A percentile compares a stretch with the other conserved stretches of the same genome.
Evolutionary conservation across 179 eudicot species (phyloP).

Genomic region (Nepenthes alata): DNA sequence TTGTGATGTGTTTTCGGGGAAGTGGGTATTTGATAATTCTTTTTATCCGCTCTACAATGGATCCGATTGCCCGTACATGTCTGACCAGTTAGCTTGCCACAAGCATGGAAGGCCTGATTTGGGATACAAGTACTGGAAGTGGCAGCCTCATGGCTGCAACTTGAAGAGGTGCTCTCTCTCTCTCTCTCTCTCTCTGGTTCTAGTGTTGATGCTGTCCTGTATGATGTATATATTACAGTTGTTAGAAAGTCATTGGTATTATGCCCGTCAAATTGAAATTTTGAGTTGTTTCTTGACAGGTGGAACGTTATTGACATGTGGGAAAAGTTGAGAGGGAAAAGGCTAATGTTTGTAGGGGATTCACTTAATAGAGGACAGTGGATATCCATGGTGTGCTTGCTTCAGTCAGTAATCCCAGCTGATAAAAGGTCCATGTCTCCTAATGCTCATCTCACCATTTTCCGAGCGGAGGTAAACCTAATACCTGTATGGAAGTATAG

Average conservation of each 20-base stretch:
- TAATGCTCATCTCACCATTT: constrained; percentile 72
- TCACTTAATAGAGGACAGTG: constrained; percentile 94
- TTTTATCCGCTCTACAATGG: constrained; percentile 77
- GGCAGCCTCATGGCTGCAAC: constrained; percentile 84
- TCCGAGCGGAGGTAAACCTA: constrained; percentile 72
- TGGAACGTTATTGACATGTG: constrained; percentile 73
- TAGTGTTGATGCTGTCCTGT: neutral
- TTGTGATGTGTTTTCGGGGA: constrained; percentile 77
- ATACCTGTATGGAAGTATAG: neutral
- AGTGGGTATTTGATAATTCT: constrained; percentile 68
- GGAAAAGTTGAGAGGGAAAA: constrained; percentile 83
- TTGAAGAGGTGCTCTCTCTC: constrained; percentile 50
- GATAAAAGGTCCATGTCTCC: constrained; percentile 79
- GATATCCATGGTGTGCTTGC: constrained; percentile 86
- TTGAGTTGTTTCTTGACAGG: constrained; percentile 20
- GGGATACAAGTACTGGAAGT: constrained; percentile 67
- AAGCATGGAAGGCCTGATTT: constrained; percentile 83
- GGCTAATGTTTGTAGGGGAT: constrained; percentile 89
- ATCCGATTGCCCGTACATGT: constrained; percentile 84
- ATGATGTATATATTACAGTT: neutral
- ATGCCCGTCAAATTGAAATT: neutral
- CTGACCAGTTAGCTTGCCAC: constrained; percentile 89
- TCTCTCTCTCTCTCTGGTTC: neutral
- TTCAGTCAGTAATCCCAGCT: constrained; percentile 64
- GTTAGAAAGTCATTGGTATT: neutral